phyloP scores from a whole-genome alignment of 176 grass and related monocot genomes.

The Aegilops umbellulata region DNA sequence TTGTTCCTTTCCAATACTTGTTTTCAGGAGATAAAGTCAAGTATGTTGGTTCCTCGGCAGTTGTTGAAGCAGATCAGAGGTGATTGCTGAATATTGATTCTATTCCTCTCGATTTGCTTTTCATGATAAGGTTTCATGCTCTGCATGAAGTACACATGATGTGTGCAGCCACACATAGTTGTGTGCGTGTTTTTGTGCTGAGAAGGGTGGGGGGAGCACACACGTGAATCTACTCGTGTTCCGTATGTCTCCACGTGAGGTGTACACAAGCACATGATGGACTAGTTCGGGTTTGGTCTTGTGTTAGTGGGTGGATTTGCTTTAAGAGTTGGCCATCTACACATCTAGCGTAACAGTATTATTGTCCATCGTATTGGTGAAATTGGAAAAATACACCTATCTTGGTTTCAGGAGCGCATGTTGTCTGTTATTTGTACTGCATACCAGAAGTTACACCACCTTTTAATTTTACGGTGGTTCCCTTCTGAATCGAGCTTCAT shows the following conservation, averaged over 20 bases:
- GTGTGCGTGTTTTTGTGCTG: not conserved
- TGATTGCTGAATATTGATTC: conserved; percentile 35
- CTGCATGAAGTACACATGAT: conserved; percentile 10
- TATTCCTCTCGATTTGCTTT: conserved; percentile 11
- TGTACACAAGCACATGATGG: conserved; percentile 7
- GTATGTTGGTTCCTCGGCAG: conserved; percentile 50
- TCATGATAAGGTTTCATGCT: conserved; percentile 13
- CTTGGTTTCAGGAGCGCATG: conserved; percentile 1
- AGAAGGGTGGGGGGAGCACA: not conserved
- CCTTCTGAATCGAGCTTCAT: conserved; percentile 31
- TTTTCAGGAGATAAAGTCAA: conserved; percentile 91
- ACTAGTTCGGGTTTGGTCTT: conserved; percentile 8
- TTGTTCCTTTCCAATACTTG: conserved; percentile 25
- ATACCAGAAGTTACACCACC: conserved; percentile 15
- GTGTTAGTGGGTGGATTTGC: not conserved
- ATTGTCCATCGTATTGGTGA: not conserved
- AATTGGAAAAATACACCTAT: conserved; percentile 20
- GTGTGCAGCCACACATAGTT: not conserved
- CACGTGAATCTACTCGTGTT: not conserved
- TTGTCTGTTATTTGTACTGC: not conserved
- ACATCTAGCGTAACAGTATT: not conserved
- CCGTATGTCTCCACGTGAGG: not conserved
- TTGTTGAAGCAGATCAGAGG: conserved; percentile 63
- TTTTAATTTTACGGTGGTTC: conserved; percentile 1
- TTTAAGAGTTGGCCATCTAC: not conserved